Percentiles rank a stretch among this genome's conserved stretches.
These are phyloP conservation scores for Macroventuria anomochaeta DNA, from an alignment of 2,329 filamentous ascomycete genomes.

Conservation along the genomic window DNA sequence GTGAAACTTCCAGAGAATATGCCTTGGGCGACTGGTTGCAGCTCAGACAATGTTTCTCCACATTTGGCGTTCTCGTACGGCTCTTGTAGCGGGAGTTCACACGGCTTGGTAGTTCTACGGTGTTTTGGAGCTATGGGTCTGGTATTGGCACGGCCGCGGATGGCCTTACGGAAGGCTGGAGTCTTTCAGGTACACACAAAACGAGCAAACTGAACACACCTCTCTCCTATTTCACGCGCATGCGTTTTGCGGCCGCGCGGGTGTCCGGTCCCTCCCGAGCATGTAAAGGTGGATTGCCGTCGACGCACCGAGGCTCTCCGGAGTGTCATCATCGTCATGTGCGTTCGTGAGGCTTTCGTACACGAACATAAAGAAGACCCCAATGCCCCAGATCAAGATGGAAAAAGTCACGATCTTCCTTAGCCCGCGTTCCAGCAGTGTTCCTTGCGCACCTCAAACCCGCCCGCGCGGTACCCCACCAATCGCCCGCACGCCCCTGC, in stretches of 20 bases:
- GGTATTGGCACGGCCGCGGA: constrained; percentile 45
- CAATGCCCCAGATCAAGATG: not conserved
- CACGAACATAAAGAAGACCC: constrained; percentile 5
- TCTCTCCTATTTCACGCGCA: constrained; percentile 11
- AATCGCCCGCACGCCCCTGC: constrained; percentile 28
- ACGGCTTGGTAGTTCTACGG: constrained; percentile 21
- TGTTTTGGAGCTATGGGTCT: constrained; percentile 35
- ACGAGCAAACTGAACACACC: constrained; percentile 7
- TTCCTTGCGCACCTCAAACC: constrained; percentile 16
- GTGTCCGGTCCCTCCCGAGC: constrained; percentile 29
- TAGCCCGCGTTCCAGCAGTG: constrained; percentile 11
- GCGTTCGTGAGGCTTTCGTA: not conserved
- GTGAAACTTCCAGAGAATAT: not conserved
- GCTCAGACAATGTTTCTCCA: constrained; percentile 10
- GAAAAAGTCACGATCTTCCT: constrained; percentile 12
- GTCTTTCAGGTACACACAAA: constrained; percentile 39
- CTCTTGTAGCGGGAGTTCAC: constrained; percentile 17
- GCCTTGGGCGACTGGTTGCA: not conserved
- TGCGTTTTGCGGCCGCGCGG: constrained; percentile 12
- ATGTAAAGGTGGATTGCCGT: constrained; percentile 12
- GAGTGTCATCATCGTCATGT: constrained; percentile 28
- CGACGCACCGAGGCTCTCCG: constrained; percentile 29
- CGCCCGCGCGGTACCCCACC: constrained; percentile 26
- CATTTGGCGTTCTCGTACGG: constrained; percentile 17
- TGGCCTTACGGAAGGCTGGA: constrained; percentile 30